These are phyloP conservation scores for Ogataea ramenticola DNA, from an alignment of 805 yeast genomes.

Conservation along the genomic window DNA sequence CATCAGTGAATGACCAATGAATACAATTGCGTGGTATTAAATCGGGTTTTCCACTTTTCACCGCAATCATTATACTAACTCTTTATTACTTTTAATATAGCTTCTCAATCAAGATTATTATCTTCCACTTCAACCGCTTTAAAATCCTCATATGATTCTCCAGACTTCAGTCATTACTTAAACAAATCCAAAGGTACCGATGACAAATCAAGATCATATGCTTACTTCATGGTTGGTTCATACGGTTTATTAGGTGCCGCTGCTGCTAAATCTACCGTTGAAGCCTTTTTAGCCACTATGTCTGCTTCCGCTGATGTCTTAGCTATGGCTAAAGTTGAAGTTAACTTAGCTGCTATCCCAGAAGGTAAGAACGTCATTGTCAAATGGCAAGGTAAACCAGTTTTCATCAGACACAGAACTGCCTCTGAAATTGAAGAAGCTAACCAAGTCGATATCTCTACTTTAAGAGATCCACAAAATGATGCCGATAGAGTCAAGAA, in stretches of 20 bases:
- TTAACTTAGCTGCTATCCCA: slow-evolving; percentile 87
- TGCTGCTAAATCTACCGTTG: slow-evolving; percentile 94
- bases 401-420: slow-evolving; percentile 98
- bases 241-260: slow-evolving; percentile 86
- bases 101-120: slow-evolving; percentile 38
- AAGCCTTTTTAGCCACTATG: slow-evolving; percentile 86
- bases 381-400: slow-evolving; percentile 99
- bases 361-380: slow-evolving; percentile 97
- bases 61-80: neutral
- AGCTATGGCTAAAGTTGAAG: slow-evolving; percentile 99
- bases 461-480: slow-evolving; percentile 89
- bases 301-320: slow-evolving; percentile 98
- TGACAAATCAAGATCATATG: slow-evolving; percentile 76
- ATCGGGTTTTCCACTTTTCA: too few relatives aligned
- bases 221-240: slow-evolving; percentile 97
- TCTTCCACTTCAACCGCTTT: slow-evolving; percentile 42
- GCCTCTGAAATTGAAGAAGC: slow-evolving; percentile 91
- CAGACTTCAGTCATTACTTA: slow-evolving; percentile 78
- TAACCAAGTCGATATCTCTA: slow-evolving; percentile 63
- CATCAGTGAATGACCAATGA: neutral
- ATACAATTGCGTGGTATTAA: too few relatives aligned
- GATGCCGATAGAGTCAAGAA: slow-evolving; percentile 91
- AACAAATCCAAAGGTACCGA: slow-evolving; percentile 57
- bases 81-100: slow-evolving; percentile 4
- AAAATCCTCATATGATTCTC: slow-evolving; percentile 81